Evolutionary conservation across 257 asterid genomes (phyloP).

Genomic region (Fraxinus excelsior): DNA sequence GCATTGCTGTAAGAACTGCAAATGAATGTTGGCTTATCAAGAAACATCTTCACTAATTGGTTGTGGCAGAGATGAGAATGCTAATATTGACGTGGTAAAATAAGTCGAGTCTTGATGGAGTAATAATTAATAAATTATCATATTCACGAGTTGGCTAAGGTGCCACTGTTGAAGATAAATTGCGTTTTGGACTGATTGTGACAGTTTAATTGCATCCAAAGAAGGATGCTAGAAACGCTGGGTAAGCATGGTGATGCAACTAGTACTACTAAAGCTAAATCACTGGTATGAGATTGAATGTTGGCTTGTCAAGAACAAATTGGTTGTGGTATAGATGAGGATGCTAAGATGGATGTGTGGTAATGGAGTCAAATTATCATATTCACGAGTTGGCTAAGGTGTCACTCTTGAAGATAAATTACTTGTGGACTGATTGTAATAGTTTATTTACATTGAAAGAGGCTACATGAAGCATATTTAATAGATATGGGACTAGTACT

Average conservation of each 20-base stretch:
- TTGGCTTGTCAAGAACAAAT: not conserved
- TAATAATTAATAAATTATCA: not conserved
- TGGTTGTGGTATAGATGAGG: not conserved
- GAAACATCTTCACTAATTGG: not conserved
- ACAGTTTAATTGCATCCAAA: not conserved
- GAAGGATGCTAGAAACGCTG: not conserved
- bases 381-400: not conserved
- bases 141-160: not conserved
- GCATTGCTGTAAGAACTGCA: not conserved
- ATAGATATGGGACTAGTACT: not conserved
- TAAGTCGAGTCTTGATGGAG: not conserved
- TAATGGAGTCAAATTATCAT: not conserved
- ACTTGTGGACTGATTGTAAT: not conserved
- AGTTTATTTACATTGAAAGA: not conserved
- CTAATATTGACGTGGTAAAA: not conserved
- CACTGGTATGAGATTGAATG: not conserved
- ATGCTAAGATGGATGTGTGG: not conserved
- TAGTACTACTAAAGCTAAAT: not conserved
- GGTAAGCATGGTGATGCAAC: not conserved
- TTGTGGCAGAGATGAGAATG: not conserved
- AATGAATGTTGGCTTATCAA: not conserved
- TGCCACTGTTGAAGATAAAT: not conserved
- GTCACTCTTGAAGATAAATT: not conserved
- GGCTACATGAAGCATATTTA: not conserved
- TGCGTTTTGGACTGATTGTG: not conserved